Conservation (phyloP, 2,329 filamentous ascomycete genomes). For the Trichoderma polysporum region DNA sequence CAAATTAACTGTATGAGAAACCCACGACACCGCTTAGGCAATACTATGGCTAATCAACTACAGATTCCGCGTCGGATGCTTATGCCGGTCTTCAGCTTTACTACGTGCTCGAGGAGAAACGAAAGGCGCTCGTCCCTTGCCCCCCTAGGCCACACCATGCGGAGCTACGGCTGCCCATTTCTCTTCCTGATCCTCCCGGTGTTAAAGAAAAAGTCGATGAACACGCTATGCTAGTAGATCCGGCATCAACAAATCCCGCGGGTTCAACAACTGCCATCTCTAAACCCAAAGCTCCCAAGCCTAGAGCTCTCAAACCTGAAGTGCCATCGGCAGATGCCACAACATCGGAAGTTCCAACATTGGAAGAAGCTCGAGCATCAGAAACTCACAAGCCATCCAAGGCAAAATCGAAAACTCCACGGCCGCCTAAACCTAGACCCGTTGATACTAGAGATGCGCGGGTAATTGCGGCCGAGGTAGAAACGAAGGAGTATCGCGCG, state of each 20-base stretch:
- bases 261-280: neutral
- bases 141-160: slow-evolving; percentile 70
- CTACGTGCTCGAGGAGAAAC: slow-evolving; percentile 66
- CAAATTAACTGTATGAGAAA: slow-evolving; percentile 67
- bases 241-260: neutral
- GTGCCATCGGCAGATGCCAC: neutral
- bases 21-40: neutral
- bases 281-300: neutral
- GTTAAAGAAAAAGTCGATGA: slow-evolving; percentile 29
- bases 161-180: slow-evolving; percentile 66
- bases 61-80: slow-evolving; percentile 77
- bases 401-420: neutral
- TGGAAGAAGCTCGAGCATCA: neutral
- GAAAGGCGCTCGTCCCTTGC: slow-evolving; percentile 63
- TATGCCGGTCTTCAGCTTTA: slow-evolving; percentile 78
- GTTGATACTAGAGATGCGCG: slow-evolving; percentile 39
- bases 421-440: neutral
- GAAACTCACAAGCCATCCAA: neutral
- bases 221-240: slow-evolving; percentile 29
- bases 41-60: neutral
- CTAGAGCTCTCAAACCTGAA: slow-evolving; percentile 23
- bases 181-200: slow-evolving; percentile 38
- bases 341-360: neutral
- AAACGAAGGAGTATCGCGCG: slow-evolving; percentile 38
- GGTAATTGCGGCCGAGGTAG: slow-evolving; percentile 44